These are phyloP conservation scores for Russula griseocarnosa DNA, from an alignment of 768 basidiomycete genomes.

Conservation along the genomic window DNA sequence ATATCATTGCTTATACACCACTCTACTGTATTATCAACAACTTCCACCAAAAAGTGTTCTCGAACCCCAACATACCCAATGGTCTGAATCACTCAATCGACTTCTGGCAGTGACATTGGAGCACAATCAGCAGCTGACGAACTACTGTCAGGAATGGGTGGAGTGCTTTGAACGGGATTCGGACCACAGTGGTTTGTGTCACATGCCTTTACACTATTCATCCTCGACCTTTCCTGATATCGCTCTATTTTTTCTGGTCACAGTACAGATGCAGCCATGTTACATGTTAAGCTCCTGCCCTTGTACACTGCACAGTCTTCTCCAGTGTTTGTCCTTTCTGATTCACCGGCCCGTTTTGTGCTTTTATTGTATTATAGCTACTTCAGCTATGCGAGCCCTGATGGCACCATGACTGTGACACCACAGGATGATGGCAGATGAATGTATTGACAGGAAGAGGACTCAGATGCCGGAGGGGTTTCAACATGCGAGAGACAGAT, in stretches of 20 bases:
- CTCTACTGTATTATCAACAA: constrained; percentile 26
- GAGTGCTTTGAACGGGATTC: constrained; percentile 25
- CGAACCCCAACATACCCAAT: constrained; percentile 21
- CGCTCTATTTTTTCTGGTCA: not conserved
- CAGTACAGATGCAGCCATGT: constrained; percentile 19
- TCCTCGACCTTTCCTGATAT: not conserved
- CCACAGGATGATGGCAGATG: no score
- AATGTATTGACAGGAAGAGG: no score
- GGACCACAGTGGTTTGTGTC: constrained; percentile 17
- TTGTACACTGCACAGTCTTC: constrained; percentile 37
- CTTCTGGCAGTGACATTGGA: constrained; percentile 25
- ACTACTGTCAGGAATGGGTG: constrained; percentile 25
- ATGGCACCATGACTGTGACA: no score
- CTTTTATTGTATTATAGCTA: constrained; percentile 12
- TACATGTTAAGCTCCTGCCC: constrained; percentile 33
- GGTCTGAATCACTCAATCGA: constrained; percentile 26
- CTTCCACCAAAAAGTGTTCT: constrained; percentile 27
- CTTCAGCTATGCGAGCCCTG: constrained; percentile 35
- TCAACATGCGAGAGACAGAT: no score
- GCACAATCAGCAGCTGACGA: constrained; percentile 16
- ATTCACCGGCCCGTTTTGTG: not conserved
- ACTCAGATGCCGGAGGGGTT: no score
- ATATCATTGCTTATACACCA: constrained; percentile 25
- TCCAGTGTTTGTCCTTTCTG: not conserved
- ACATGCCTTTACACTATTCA: not conserved